Percentiles rank a stretch among this genome's conserved stretches.
Evolutionary conservation across 768 basidiomycete genomes (phyloP).

Genomic region (Crepidotus variabilis): DNA sequence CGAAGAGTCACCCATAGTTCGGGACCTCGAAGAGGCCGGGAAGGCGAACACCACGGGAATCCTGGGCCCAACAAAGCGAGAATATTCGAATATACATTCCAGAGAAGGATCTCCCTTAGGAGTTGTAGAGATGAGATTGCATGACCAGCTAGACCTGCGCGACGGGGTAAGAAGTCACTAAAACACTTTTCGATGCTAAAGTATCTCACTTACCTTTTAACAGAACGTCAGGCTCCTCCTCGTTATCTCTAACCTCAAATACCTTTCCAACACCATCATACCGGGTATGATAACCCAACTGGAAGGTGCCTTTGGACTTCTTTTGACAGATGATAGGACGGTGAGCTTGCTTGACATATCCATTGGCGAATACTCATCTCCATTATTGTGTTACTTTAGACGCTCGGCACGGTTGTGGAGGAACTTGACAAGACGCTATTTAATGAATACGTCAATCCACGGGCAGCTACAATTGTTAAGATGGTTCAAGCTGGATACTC

Average conservation of each 20-base stretch:
- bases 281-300: conserved; percentile 79
- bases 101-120: conserved; percentile 3
- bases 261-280: conserved; percentile 64
- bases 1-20: conserved; percentile 51
- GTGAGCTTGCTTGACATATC: conserved; percentile 29
- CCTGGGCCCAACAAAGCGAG: background rate
- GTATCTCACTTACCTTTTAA: background rate
- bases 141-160: conserved; percentile 57
- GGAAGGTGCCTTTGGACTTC: conserved; percentile 66
- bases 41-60: conserved; percentile 25
- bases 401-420: conserved; percentile 69
- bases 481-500: conserved; percentile 79
- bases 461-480: conserved; percentile 53
- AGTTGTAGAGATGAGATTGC: conserved; percentile 35
- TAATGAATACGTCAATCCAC: conserved; percentile 79
- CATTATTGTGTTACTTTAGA: conserved; percentile 31
- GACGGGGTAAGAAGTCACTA: conserved; percentile 62
- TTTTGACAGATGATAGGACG: conserved; percentile 66
- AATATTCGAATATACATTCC: background rate
- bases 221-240: conserved; percentile 84
- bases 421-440: conserved; percentile 88
- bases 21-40: conserved; percentile 13
- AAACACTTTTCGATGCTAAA: too few relatives aligned
- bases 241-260: conserved; percentile 83
- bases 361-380: conserved; percentile 4